Conservation (phyloP, 108 stramenopile genomes). For the Fragilaria radians region DNA sequence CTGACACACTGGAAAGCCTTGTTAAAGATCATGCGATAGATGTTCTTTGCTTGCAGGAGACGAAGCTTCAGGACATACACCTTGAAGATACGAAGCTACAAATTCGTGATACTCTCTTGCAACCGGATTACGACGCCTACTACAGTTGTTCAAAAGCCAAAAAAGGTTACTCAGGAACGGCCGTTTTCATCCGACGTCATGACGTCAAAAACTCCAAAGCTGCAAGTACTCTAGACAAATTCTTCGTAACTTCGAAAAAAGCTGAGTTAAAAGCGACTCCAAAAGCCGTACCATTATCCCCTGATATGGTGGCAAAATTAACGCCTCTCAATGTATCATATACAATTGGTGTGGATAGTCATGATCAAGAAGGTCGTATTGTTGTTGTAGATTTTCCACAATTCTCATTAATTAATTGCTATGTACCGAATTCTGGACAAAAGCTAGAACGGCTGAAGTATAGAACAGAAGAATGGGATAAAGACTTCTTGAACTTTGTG, state of each 20-base stretch:
- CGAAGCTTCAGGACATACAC: slow-evolving; percentile 83
- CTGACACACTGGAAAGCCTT: slow-evolving; percentile 51
- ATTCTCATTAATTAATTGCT: slow-evolving; percentile 84
- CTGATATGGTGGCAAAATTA: slow-evolving; percentile 30
- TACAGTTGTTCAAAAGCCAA: slow-evolving; percentile 85
- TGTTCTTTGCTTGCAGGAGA: slow-evolving; percentile 88
- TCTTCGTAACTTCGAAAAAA: slow-evolving; percentile 43
- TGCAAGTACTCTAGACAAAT: slow-evolving; percentile 64
- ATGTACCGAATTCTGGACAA: slow-evolving; percentile 98
- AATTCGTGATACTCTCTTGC: slow-evolving; percentile 44
- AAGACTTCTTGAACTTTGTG: slow-evolving; percentile 69
- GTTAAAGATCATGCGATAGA: slow-evolving; percentile 57
- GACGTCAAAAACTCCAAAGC: slow-evolving; percentile 39
- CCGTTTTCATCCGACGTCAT: slow-evolving; percentile 70
- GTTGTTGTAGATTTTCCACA: slow-evolving; percentile 86
- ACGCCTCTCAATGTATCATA: slow-evolving; percentile 40
- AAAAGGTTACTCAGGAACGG: slow-evolving; percentile 97
- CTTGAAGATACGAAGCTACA: slow-evolving; percentile 73
- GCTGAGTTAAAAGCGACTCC: background rate
- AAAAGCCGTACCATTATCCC: slow-evolving; percentile 7
- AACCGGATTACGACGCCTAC: slow-evolving; percentile 74
- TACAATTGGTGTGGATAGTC: slow-evolving; percentile 52
- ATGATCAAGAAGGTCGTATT: slow-evolving; percentile 89
- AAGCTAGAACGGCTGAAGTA: slow-evolving; percentile 89
- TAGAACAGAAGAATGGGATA: slow-evolving; percentile 93